Conservation (phyloP, 495 filamentous ascomycete species). For the Penicillium coprophilum region DNA sequence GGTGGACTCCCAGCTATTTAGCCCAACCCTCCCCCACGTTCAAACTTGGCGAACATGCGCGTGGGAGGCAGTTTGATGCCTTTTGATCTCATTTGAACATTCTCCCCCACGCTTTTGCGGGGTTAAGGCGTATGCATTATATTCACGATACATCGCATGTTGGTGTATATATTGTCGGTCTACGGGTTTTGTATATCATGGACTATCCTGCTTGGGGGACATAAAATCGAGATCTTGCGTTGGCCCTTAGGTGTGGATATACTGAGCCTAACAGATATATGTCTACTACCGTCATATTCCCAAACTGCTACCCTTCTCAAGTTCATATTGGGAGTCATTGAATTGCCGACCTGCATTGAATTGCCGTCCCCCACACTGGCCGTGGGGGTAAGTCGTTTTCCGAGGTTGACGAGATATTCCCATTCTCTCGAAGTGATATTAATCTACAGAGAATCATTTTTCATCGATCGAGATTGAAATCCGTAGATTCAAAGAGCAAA, state of each 20-base stretch:
- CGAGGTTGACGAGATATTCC: neutral
- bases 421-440: neutral
- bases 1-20: slow-evolving; percentile 3
- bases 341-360: too few species aligned
- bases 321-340: too few species aligned
- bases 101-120: slow-evolving; percentile 22
- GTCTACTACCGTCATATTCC: too few species aligned
- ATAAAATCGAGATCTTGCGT: too few species aligned
- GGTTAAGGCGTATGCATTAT: slow-evolving; percentile 12
- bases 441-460: neutral
- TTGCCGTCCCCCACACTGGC: neutral
- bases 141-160: too few species aligned
- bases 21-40: slow-evolving; percentile 3
- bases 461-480: neutral
- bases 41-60: neutral
- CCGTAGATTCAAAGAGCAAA: neutral
- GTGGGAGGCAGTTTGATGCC: neutral
- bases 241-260: too few species aligned
- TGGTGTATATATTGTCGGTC: too few species aligned
- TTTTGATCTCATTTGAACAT: neutral
- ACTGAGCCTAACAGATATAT: too few species aligned
- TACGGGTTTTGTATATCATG: too few species aligned
- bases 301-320: too few species aligned
- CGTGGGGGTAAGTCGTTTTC: neutral
- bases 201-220: too few species aligned